These are phyloP conservation scores for Colletotrichum limetticola DNA, from an alignment of 2,329 filamentous ascomycete genomes.

Conservation along the genomic window DNA sequence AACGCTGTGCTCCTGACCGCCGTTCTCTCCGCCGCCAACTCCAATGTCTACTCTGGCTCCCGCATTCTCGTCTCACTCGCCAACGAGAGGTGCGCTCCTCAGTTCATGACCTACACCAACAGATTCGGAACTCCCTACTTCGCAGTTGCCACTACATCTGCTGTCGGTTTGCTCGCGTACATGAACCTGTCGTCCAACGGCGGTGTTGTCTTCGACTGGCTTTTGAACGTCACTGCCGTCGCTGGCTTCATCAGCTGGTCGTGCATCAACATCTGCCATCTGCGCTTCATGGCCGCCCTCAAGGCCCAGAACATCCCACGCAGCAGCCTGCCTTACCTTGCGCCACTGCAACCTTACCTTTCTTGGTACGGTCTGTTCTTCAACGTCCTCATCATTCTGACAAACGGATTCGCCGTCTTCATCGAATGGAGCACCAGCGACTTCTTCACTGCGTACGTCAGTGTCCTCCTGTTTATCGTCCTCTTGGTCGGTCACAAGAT, in stretches of 20 bases:
- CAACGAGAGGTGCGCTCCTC: conserved; percentile 71
- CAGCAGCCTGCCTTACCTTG: conserved; percentile 67
- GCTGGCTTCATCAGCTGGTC: conserved; percentile 78
- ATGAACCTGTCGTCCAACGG: conserved; percentile 71
- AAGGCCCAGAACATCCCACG: conserved; percentile 66
- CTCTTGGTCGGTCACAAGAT: conserved; percentile 72
- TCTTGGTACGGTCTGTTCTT: conserved; percentile 75
- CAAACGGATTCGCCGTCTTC: conserved; percentile 76
- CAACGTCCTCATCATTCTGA: conserved; percentile 71
- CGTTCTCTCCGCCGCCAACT: conserved; percentile 82
- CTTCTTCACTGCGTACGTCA: conserved; percentile 75
- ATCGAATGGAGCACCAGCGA: conserved; percentile 68
- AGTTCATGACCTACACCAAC: conserved; percentile 69
- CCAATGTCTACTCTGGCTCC: conserved; percentile 79
- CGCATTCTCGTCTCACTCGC: conserved; percentile 76
- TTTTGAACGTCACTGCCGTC: conserved; percentile 76
- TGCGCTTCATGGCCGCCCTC: conserved; percentile 73
- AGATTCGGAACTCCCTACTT: conserved; percentile 70
- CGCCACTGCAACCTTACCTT: conserved; percentile 71
- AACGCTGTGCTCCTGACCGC: conserved; percentile 83
- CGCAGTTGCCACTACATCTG: conserved; percentile 66
- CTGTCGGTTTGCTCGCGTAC: conserved; percentile 73
- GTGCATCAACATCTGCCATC: conserved; percentile 71
- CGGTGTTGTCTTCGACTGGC: conserved; percentile 75
- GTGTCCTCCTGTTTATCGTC: conserved; percentile 70